Percentiles rank a stretch among this genome's conserved stretches.
phyloP scores from a whole-genome alignment of 306 rosid species.

The Glycine tomentella region DNA sequence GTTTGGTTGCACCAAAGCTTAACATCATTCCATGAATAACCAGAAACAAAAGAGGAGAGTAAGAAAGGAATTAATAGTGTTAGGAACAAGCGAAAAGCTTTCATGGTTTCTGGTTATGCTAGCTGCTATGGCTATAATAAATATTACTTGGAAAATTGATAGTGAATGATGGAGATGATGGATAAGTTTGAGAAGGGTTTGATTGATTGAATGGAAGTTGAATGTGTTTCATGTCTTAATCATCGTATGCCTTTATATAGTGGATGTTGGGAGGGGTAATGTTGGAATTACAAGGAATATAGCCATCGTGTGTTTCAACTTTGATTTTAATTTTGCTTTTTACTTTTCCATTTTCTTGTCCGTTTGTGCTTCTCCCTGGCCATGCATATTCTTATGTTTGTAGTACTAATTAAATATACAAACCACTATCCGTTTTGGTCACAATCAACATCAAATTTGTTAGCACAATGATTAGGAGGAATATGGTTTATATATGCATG shows the following conservation, averaged over 20 bases:
- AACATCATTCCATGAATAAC: constrained; percentile 54
- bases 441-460: not conserved
- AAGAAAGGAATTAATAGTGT: constrained; percentile 39
- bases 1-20: constrained; percentile 75
- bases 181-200: constrained; percentile 10
- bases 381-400: not conserved
- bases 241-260: constrained; percentile 40
- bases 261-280: not conserved
- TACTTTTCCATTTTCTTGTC: not conserved
- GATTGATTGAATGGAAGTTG: constrained; percentile 25
- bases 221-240: constrained; percentile 30
- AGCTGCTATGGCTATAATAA: not conserved
- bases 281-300: not conserved
- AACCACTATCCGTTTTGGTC: not conserved
- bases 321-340: not conserved
- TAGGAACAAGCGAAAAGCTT: not conserved
- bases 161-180: constrained; percentile 13
- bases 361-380: not conserved
- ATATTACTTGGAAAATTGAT: not conserved
- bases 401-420: not conserved
- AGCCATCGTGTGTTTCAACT: not conserved
- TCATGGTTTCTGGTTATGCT: constrained; percentile 23
- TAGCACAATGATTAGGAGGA: constrained; percentile 9
- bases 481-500: not conserved
- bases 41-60: constrained; percentile 16